A percentile compares a stretch with the other conserved stretches of the same genome.
Conservation (phyloP, 192 early-diverging fungal genomes). For the Kickxella alabastrina region DNA sequence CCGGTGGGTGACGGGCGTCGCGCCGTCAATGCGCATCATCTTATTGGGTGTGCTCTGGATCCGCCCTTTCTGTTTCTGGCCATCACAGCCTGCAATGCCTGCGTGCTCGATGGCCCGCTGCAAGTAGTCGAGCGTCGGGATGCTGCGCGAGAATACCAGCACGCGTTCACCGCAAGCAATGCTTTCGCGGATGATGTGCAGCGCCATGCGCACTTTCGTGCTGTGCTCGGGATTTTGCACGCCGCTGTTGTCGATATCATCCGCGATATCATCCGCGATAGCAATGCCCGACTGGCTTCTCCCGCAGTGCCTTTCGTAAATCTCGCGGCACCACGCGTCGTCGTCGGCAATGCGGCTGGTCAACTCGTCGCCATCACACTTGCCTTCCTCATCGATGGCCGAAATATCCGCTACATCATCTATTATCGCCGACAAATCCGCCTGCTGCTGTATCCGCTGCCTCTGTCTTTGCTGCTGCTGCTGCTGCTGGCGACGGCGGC, state of each 20-base stretch:
- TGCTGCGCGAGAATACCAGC: slow-evolving; percentile 68
- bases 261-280: not conserved
- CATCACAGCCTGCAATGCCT: slow-evolving; percentile 7
- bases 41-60: too few species aligned
- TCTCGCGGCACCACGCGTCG: not conserved
- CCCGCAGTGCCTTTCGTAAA: not conserved
- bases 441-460: not conserved
- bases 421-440: not conserved
- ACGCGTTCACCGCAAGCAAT: slow-evolving; percentile 58
- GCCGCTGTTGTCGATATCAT: not conserved
- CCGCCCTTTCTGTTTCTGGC: too few species aligned
- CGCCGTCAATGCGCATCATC: slow-evolving; percentile 57
- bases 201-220: slow-evolving; percentile 54
- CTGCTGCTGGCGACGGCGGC: too few species aligned
- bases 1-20: slow-evolving; percentile 39
- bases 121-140: slow-evolving; percentile 58
- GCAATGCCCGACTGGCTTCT: not conserved
- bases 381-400: not conserved
- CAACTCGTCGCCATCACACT: too few species aligned
- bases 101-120: slow-evolving; percentile 13
- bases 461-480: slow-evolving; percentile 7
- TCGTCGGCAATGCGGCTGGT: not conserved
- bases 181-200: slow-evolving; percentile 56
- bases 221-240: slow-evolving; percentile 27
- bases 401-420: not conserved